Base-by-base conservation (phyloP, 2,329 filamentous ascomycete genomes). In the Xylariaceae sp. region DNA sequence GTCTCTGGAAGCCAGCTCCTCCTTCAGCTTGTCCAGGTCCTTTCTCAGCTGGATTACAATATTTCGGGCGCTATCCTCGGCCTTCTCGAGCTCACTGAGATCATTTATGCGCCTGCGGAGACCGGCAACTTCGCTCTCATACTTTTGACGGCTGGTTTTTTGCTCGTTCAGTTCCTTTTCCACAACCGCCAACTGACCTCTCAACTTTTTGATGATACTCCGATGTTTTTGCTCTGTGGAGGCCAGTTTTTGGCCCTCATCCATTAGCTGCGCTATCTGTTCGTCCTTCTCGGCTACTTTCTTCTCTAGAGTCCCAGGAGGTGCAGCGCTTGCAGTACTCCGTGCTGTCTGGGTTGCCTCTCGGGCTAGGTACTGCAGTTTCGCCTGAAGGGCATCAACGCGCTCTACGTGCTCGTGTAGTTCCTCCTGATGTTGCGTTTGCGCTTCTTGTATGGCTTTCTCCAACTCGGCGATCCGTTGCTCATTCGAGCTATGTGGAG, bases 331-430 rank as follows among this genome's bases (percentile, higher is more conserved):
- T 2, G 79, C 81, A 6, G 81, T 76, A 51, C 81, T 79, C 56
- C 83, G 85, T 1, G 93, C 88, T 1, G 83, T 74, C 24, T 90
- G 84, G 0, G 85, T 79, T 11, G 87, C 83, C 57, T 90, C 86
- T 47, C 85, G 85, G 2, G 90, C 83, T 11, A 98, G 70, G 57
- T 94, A 96, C 51, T 90, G 85, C 19, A 98, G 69, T 60, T 98
- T 97, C 6, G 89, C 81, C 62, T 97, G 88, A 2, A 98, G 68
- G 3, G 90, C 86, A 68, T 98, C 93, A 41, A 96, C 93, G 28
- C 86, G 82, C 64, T 98, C 93, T 6, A 91, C 76, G 48, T 95
- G 88, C 37, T 76, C 77, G 55, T 93, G 82, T 31, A 89, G 76
- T 60, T 97, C 93, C 53, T 93, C 87, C 43, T 91, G 84, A 50